Base-by-base conservation (phyloP, 2,329 filamentous ascomycete species). In the Simplicillium aogashimaense region DNA sequence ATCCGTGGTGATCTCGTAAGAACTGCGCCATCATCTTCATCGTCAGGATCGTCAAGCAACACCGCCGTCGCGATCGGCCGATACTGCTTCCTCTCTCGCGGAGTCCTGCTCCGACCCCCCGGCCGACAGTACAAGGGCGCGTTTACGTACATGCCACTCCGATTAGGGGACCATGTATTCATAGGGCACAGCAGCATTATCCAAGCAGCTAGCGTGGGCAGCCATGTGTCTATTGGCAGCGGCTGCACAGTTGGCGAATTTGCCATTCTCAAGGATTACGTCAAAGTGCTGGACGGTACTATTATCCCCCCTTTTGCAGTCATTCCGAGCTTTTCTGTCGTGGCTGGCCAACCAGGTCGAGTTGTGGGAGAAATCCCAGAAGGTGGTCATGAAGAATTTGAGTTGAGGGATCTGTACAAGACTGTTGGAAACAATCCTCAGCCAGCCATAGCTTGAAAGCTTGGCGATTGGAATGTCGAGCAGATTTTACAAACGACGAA, bases 141-240 rank as follows among this genome's bases (percentile, higher is more conserved):
- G 29, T 83, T 86, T 55, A 84, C 81, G 33, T 86, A 89, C 63
- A 90, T 90, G 60, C 89, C 89, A 8, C 81, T 97, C 51, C 86
- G 92, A 45, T 84, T 98, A 48, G 88, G 88, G 35, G 89, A 95
- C 59, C 90, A 97, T 63, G 89, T 95, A 47, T 95, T 90, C 61
- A 75, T 98, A 37, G 89, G 87, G 43, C 72, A 77, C 53, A 68
- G 70, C 29, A 79, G 80, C 30, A 76, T 90, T 31, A 74, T 98
- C 30, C 86, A 92, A 57, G 87, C 90, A 1, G 87, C 88, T 7
- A 76, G 78, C 29, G 78, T 98, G 40, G 85, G 86, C 2, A 87
- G 74, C 50, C 86, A 95, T 62, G 88, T 97, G 13, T 78, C 87
- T 56, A 85, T 98, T 45, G 89, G 88, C 16, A 72, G 74, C 41